A percentile compares a stretch with the other conserved stretches of the same genome.
phyloP scores from a whole-genome alignment of 2,329 filamentous ascomycete genomes.

The Ascosphaera acerosa region DNA sequence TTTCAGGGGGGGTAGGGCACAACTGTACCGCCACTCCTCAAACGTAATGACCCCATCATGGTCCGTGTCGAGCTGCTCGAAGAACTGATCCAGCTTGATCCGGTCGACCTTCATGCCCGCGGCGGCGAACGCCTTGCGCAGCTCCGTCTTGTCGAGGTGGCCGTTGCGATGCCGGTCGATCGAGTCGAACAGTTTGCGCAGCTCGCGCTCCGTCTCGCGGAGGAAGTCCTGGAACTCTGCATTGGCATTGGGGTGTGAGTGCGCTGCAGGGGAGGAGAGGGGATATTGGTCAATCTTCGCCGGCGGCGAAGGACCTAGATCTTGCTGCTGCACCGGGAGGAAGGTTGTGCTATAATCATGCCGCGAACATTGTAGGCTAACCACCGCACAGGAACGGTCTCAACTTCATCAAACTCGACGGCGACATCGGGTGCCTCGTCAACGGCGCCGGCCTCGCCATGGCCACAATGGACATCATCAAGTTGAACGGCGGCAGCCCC shows the following conservation, averaged over 20 bases:
- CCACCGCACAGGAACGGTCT: constrained; percentile 33
- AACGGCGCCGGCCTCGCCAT: constrained; percentile 98
- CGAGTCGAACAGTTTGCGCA: constrained; percentile 54
- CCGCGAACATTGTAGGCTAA: too few relatives aligned
- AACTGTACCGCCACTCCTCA: constrained; percentile 92
- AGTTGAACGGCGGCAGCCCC: constrained; percentile 86
- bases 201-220: constrained; percentile 59
- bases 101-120: constrained; percentile 58
- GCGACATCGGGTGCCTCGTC: constrained; percentile 96
- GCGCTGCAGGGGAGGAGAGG: constrained; percentile 5
- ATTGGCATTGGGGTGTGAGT: too few relatives aligned
- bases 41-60: constrained; percentile 70
- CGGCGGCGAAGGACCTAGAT: too few relatives aligned
- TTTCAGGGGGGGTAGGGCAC: too few relatives aligned
- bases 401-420: constrained; percentile 99
- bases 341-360: too few relatives aligned
- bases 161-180: constrained; percentile 77
- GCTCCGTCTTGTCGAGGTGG: constrained; percentile 62
- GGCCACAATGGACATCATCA: constrained; percentile 99
- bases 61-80: constrained; percentile 71
- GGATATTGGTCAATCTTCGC: too few relatives aligned
- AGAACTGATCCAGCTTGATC: constrained; percentile 60
- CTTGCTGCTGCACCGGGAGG: too few relatives aligned
- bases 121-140: constrained; percentile 49
- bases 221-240: constrained; percentile 79